Base-by-base conservation (phyloP, 805 yeast species). In the Tetrapisispora namnaoensis region DNA sequence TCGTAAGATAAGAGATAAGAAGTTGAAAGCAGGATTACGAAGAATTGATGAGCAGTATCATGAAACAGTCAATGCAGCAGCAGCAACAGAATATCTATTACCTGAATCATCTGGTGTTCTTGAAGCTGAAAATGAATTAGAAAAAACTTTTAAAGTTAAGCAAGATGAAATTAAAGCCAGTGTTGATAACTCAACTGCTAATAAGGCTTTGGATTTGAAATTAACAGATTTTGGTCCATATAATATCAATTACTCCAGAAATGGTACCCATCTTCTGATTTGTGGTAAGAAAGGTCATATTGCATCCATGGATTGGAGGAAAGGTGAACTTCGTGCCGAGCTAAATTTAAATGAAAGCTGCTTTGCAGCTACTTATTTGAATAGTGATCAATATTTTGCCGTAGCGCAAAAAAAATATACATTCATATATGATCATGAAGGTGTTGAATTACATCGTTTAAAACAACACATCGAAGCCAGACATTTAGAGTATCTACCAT, bases 321-420 rank as follows among this genome's bases (percentile, higher is more conserved):
- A 80, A 37, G 98, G 98, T 14, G 73, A 71, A 37, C 69, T 91
- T 34, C 83, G 80, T 52, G 81, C 95, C 41, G 99, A 93, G 65
- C 66, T 93, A 48, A 79, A 86, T 60, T 70, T 93, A 21, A 82
- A 84, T 59, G 99, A 93, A 68, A 88, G 97, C 0, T 87, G 90
- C 11, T 78, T 86, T 60, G 93, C 90, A 2, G 96, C 90, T 24
- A 86, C 89, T 60, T 89, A 85, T 68, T 72, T 93, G 53, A 97
- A 91, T 60, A 89, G 84, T 61, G 95, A 90, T 62, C 96, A 89
- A 67, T 89, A 73, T 67, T 89, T 87, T 70, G 99, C 99, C 0
- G 96, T 83, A 17, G 98, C 99, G 1, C 99, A 93, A 69, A 90
- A 89, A 69, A 90, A 88, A 65, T 87, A 91, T 67, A 86, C 93